Base-by-base conservation (phyloP, 2,329 filamentous ascomycete species). In the Sporothrix phasma region DNA sequence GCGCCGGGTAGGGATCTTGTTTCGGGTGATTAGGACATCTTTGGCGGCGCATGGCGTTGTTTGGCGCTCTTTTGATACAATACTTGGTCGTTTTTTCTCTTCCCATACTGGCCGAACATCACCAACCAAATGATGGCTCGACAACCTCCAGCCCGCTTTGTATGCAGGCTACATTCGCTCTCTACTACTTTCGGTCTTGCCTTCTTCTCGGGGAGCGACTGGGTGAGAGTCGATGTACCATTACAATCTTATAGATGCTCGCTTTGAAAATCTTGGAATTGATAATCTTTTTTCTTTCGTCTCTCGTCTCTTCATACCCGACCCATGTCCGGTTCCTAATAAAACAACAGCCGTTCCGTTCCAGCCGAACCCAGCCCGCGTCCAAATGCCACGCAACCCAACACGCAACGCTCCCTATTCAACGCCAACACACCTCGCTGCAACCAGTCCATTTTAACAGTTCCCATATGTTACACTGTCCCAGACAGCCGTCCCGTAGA, bases 401-500 rank as follows among this genome's bases (percentile, higher is more conserved):
- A 34, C 34, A 37, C 54, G n/a, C 34, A 54, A 51, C n/a, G 49
- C 49, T 54, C 53, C 31, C n/a, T n/a, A 15, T 51, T 49, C 58
- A 53, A 62, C 60, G 60, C 59, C 60, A n/a, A n/a, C 60, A 37
- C 41, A 7, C 3, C 46, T 24, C 46, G 34, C 46, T 31, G 22
- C 45, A 41, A 53, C 34, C 24, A 13, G 17, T 54, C 24, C 15
- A 22, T 22, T 54, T 6, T 26, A 5, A 62, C 46, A 26, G 41
- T 39, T 53, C 24, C 46, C 45, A 62, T 62, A 53, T 62, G 13
- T 31, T 62, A 53, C 60, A 62, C 60, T 29, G 31, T 41, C 31
- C 19, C 26, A 34, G 26, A 45, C 41, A 43, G 15, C 10, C 26
- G n/a, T 46, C 56, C 24, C 56, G 26, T 59, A 29, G 26, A 43